Evolutionary conservation across 495 filamentous ascomycete genomes (phyloP), one percentile per base, ranked within the genome.

Genomic region (Physcia stellaris): DNA sequence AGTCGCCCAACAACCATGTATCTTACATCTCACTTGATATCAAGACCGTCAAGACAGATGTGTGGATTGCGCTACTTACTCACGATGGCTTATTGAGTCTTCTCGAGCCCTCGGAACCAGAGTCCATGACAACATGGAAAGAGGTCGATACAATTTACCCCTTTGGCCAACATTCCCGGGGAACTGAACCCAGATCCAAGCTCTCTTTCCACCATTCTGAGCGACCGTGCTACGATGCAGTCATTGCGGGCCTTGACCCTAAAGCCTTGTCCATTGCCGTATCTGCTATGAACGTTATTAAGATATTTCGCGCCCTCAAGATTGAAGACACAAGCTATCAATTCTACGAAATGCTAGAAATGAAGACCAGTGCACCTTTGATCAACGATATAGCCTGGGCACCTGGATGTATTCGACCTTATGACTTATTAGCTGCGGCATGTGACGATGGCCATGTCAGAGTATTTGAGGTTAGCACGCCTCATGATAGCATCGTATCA

Each of bases 321-420:
- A n/a, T 43, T 17, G 35, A 34, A 2, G 77, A 82, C 46, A 64
- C 73, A 15, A 69, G 65, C 20, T 66, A 71, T 6, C 58, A 51
- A 13, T 86, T 96, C 51, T 90, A 88, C 46, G 67, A 79, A 9
- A 84, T 84, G 4, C 73, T 80, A 20, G 80, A 85, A 50, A 61
- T 96, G 19, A 53, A 51, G 21, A 58, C 49, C 12, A 73, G 73
- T 0, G 80, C 93, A 48, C 59, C 68, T 2, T 75, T 76, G 0
- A 80, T 99, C n/a, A 68, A 87, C 37, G 87, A 94, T 50, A 77
- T 95, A 4, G 77, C 83, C 6, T 99, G 90, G 90, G 86, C 90
- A 6, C 80, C 81, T 36, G 85, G 85, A 12, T 86, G 84, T 47
- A 79, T 83, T 27, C 59, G 86, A 22, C 86, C 86, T 1, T 86